Evolutionary conservation across 1,139 yeast species (phyloP), one percentile per base, ranked within the genome.

Genomic region (Casaregolazyma lundiana): DNA sequence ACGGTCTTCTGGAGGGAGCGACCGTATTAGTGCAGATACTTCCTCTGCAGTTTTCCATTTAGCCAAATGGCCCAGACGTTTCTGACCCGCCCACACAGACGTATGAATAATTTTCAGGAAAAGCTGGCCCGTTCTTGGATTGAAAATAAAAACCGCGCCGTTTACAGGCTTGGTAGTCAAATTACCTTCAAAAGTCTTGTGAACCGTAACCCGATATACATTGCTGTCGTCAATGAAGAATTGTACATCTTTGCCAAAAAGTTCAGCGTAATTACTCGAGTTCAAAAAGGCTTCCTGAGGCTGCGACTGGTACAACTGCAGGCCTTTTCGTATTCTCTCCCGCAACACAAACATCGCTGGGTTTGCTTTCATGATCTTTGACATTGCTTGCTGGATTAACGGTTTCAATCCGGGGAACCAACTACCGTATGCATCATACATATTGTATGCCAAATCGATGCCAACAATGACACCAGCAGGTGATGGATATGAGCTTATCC

Each of bases 11-110:
- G 80, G 76, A 0, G 97, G 97, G 49, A 92, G 68, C 0, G 97
- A 87, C 42, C 97, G 75, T 20, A 92, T 77, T 53, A 92, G 71
- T 0, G 96, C 96, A 8, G 96, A 92, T 20, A 89, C 95, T 67
- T 92, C 98, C 66, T 94, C 99, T 0, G 98, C 98, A 1, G 97
- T 84, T 64, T 92, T 92, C 98, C 98, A 94, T 63, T 92, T 92
- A 0, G 97, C 94, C 52, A 94, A 71, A 63, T 92, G 97, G 22
- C 95, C 87, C 55, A 92, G 73, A 58, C 97, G 84, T 60, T 89
- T 90, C 64, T 94, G 97, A 13, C 99, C 99, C 1, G 96, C 84
- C 95, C 97, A 94, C 1, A 89, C 96, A 6, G 95, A 85, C 0
- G 95, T 88, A 60, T 92, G 98, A 51, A 94, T 88, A 45, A 92